Base-by-base conservation (phyloP, 2,329 filamentous ascomycete species). In the Ilyonectria mors-panacis region DNA sequence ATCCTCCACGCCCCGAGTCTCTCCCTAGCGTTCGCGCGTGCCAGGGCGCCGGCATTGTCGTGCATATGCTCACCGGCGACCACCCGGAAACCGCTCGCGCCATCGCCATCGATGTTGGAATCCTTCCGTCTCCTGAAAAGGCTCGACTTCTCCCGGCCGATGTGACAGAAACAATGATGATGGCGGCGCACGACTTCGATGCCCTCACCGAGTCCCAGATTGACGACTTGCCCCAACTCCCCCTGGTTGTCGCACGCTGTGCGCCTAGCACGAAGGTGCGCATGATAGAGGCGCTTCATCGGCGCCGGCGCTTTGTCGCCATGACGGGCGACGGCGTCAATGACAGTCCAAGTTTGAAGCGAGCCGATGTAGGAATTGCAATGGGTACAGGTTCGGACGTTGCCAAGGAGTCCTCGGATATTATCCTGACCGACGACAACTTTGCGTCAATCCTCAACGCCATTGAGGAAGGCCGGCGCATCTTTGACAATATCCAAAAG, bases 321-420 rank as follows among this genome's bases (percentile, higher is more conserved):
- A 92, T 92, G 89, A 92, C 90, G 26, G 91, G 90, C 58, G 91
- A 92, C 72, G 90, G 91, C 51, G 90, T 92, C 42, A 92, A 93
- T 71, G 91, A 93, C 75, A 88, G 88, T 10, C 91, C 90, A 0
- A 90, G 89, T 13, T 84, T 92, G n/a, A 89, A 91, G 76, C 85
- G 85, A 58, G 87, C 90, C 4, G 90, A 93, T 74, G 89, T 93
- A 6, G 90, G 89, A 62, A 93, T 92, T 67, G 90, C 89, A n/a
- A 93, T 92, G 90, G 90, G 90, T 4, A 85, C 87, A 37, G 90
- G 91, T 2, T 90, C 87, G 15, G 90, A 92, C 70, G 90, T 92
- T 3, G 90, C 90, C 30, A 92, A 92, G 75, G 88, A 89, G 59
- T 89, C 89, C 1, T 83, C 86, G 0, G 85, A 81, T 54, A 92